Evolutionary conservation across 2,329 filamentous ascomycete species (phyloP).

Genomic region (Plectosphaerella cucumerina): DNA sequence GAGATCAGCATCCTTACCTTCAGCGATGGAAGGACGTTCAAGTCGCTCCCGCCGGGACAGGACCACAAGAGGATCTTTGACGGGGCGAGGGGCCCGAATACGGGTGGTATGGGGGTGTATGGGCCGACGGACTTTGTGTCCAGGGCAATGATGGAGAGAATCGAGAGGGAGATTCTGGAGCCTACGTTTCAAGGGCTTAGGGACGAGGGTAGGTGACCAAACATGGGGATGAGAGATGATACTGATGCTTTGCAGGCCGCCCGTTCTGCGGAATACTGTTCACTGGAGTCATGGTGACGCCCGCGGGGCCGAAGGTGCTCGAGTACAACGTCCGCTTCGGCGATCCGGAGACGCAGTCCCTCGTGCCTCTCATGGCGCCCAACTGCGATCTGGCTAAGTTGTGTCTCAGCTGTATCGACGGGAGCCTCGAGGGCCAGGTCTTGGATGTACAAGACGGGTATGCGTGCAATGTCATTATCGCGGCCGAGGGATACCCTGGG

Average conservation of each 20-base stretch:
- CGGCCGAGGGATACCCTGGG: slow-evolving; percentile 86
- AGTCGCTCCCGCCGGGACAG: slow-evolving; percentile 83
- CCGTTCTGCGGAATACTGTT: slow-evolving; percentile 74
- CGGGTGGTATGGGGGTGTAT: slow-evolving; percentile 97
- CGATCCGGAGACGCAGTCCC: slow-evolving; percentile 86
- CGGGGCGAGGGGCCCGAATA: slow-evolving; percentile 86
- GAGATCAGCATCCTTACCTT: slow-evolving; percentile 91
- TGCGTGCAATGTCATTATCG: slow-evolving; percentile 90
- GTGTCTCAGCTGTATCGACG: slow-evolving; percentile 79
- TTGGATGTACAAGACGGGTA: slow-evolving; percentile 66
- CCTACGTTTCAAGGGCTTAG: slow-evolving; percentile 71
- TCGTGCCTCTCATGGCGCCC: slow-evolving; percentile 70
- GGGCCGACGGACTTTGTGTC: slow-evolving; percentile 81
- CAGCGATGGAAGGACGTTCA: slow-evolving; percentile 81
- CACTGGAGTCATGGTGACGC: slow-evolving; percentile 91
- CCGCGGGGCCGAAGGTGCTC: slow-evolving; percentile 72
- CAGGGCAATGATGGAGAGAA: slow-evolving; percentile 67
- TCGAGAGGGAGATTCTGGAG: slow-evolving; percentile 80
- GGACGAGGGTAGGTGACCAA: background rate
- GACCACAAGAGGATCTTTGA: slow-evolving; percentile 96
- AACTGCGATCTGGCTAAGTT: slow-evolving; percentile 84
- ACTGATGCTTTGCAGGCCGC: slow-evolving; percentile 2
- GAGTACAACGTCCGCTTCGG: slow-evolving; percentile 95
- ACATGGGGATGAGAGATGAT: background rate
- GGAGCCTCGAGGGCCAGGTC: slow-evolving; percentile 65